Evolutionary conservation across 768 basidiomycete genomes (phyloP).

Genomic region (Amanita polypyramis): DNA sequence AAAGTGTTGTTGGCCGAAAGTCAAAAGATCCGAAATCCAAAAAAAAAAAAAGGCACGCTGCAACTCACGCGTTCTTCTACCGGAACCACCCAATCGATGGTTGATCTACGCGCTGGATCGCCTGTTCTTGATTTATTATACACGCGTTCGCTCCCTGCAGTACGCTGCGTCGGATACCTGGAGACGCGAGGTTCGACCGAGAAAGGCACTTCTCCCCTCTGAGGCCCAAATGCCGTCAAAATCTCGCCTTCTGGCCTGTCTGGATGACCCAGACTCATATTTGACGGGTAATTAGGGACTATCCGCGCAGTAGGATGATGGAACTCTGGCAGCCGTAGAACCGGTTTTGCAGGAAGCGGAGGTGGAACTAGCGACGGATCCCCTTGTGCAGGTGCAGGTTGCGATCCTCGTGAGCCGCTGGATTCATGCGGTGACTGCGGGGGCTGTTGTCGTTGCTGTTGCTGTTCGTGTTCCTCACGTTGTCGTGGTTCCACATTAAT

Average conservation of each 20-base stretch:
- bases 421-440: background rate
- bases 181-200: background rate
- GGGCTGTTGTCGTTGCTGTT: background rate
- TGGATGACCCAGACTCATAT: background rate
- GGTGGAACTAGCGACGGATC: background rate
- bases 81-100: constrained; percentile 30
- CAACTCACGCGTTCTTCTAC: constrained; percentile 13
- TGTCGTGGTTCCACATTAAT: background rate
- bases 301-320: background rate
- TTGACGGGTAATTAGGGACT: background rate
- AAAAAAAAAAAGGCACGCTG: background rate
- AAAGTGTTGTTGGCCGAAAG: constrained; percentile 10
- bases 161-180: constrained; percentile 1
- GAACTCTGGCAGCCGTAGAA: background rate
- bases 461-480: too few species aligned
- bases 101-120: constrained; percentile 18
- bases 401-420: background rate
- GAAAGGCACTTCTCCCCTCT: background rate
- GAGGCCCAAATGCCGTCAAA: background rate
- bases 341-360: background rate
- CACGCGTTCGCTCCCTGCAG: background rate
- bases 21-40: too few species aligned
- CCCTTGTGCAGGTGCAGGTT: too few species aligned
- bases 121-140: constrained; percentile 10
- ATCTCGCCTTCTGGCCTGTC: background rate